Conservation (phyloP, 2,329 filamentous ascomycete genomes). For the Cladophialophora immunda region DNA sequence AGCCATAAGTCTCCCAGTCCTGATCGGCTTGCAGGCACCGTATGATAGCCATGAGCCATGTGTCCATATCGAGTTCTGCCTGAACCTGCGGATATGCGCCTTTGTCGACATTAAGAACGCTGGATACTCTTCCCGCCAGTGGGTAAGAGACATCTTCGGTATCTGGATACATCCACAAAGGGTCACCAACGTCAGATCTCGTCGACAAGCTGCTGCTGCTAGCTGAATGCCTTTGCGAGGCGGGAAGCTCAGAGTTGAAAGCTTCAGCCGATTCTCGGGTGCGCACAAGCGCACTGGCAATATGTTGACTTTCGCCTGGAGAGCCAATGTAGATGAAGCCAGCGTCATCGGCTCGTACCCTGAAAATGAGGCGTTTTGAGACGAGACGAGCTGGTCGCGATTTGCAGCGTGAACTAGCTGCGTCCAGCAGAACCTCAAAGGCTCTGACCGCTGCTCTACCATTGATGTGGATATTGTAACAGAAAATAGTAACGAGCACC, state of each 20-base stretch:
- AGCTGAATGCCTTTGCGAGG: conserved; percentile 33
- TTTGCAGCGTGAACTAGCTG: conserved; percentile 48
- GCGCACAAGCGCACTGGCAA: conserved; percentile 77
- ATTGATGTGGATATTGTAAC: conserved; percentile 31
- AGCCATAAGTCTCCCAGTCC: conserved; percentile 94
- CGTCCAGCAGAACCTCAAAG: conserved; percentile 33
- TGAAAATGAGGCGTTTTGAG: conserved; percentile 80
- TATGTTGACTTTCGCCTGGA: conserved; percentile 74
- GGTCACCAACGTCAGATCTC: conserved; percentile 37
- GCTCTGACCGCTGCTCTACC: conserved; percentile 19
- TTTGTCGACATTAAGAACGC: conserved; percentile 30
- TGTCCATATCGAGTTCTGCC: conserved; percentile 65
- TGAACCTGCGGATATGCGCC: conserved; percentile 13
- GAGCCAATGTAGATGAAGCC: conserved; percentile 77
- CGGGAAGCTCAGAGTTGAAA: conserved; percentile 28
- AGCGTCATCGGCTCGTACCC: conserved; percentile 82
- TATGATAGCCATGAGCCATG: conserved; percentile 81
- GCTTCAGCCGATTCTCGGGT: conserved; percentile 61
- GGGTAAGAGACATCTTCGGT: conserved; percentile 41
- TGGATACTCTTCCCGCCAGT: conserved; percentile 23
- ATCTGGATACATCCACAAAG: conserved; percentile 67
- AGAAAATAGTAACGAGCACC: conserved; percentile 33
- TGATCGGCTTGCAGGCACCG: conserved; percentile 76
- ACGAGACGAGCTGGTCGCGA: conserved; percentile 76
- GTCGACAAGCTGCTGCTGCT: conserved; percentile 35